Base-by-base conservation (phyloP, 495 filamentous ascomycete species). In the Acidiella bohemica region DNA sequence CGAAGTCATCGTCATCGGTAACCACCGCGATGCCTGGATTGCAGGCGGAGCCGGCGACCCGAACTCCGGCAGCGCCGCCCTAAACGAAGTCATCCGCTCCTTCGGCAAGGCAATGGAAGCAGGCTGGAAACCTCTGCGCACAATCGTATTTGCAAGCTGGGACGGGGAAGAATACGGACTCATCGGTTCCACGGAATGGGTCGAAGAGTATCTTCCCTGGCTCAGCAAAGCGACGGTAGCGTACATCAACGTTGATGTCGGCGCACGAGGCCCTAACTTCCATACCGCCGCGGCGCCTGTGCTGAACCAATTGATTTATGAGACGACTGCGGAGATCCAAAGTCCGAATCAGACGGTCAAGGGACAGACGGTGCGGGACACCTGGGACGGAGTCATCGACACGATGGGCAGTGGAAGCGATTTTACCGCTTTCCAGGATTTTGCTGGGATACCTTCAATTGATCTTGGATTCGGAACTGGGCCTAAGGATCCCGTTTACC, bases 21-120 rank as follows among this genome's bases (percentile, higher is more conserved):
- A 96, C 53, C 90, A 97, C 55, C 78, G 87, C 11, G 90, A 97
- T 63, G 83, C 86, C 0, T 95, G 86, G 86, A 76, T 92, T 54
- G 82, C 80, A 7, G 84, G 86, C 35, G 61, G 61, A 4, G 60
- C 61, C 5, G 61, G 54, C 7, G 61, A 65, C 43, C 61, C 61
- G n/a, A 65, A 65, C 46, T 60, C 56, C 20, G 61, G 61, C 30
- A 61, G 58, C 22, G 60, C 61, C 7, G 60, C 61, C 9, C 38
- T 65, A 26, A 65, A 59, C 34, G 61, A 65, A 39, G 54, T 65
- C 27, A 50, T 63, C 20, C 49, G 60, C 8, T 31, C 39, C 25
- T 58, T 65, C 32, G 55, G 57, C 18, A 32, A 33, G 1, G 61
- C 61, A 10, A 41, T 63, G 4, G 11, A 49, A 18, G 40, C 39